Conservation (phyloP, 148 eudicot genomes). For the Diospyros kaki region DNA sequence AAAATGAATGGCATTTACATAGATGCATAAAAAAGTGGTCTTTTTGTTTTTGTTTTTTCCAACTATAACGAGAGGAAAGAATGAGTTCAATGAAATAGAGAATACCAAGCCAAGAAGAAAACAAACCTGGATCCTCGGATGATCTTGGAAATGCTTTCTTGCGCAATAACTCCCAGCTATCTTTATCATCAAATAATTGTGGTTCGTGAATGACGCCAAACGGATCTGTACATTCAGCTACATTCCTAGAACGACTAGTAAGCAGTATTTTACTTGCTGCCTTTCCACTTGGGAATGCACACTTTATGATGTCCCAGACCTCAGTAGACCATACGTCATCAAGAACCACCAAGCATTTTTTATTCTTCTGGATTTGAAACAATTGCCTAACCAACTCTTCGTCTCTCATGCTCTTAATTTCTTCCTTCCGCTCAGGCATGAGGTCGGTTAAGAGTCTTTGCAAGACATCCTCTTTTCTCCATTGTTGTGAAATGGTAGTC, state of each 20-base stretch:
- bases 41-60: too few relatives aligned
- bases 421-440: not conserved
- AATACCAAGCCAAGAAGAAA: too few relatives aligned
- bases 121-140: too few relatives aligned
- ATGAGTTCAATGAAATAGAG: too few relatives aligned
- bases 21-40: too few relatives aligned
- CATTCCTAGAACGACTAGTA: slow-evolving; percentile 10
- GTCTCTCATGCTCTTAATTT: not conserved
- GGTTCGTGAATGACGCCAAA: slow-evolving; percentile 5
- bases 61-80: too few relatives aligned
- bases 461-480: slow-evolving; percentile 6
- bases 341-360: slow-evolving; percentile 19
- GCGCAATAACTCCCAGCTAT: slow-evolving; percentile 17
- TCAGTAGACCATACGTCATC: slow-evolving; percentile 17
- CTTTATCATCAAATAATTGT: not conserved
- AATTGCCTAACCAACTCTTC: slow-evolving; percentile 16
- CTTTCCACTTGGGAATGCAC: slow-evolving; percentile 3
- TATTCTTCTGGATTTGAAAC: not conserved
- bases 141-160: not conserved
- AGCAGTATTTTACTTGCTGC: slow-evolving; percentile 16
- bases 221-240: slow-evolving; percentile 4
- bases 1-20: too few relatives aligned
- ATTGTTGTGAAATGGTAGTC: slow-evolving; percentile 24
- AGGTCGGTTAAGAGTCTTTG: slow-evolving; percentile 10
- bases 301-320: slow-evolving; percentile 11